A percentile compares a stretch with the other conserved stretches of the same genome.
Conservation (phyloP, 768 basidiomycete species). For the Agaricus subrufescens region DNA sequence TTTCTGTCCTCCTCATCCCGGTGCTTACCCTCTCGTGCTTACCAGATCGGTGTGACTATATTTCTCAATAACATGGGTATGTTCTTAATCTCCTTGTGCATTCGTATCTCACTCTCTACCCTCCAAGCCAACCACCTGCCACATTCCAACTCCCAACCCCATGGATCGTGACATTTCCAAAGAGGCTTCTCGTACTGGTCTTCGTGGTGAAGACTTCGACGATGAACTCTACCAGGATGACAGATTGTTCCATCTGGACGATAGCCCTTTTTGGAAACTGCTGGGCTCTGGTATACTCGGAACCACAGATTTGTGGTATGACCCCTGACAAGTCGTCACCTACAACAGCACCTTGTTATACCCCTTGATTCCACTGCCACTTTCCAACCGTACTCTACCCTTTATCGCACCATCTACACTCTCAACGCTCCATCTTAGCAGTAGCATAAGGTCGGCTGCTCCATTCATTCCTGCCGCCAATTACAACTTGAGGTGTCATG, state of each 20-base stretch:
- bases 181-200: conserved; percentile 58
- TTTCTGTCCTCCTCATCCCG: conserved; percentile 56
- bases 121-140: conserved; percentile 55
- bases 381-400: conserved; percentile 23
- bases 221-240: conserved; percentile 74
- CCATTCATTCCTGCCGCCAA: conserved; percentile 41
- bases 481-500: conserved; percentile 59
- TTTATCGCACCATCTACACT: conserved; percentile 17
- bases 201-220: conserved; percentile 64
- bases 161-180: conserved; percentile 72
- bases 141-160: conserved; percentile 52
- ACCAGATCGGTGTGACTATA: conserved; percentile 39
- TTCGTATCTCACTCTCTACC: background rate
- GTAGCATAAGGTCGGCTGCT: conserved; percentile 32
- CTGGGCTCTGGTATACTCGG: conserved; percentile 66
- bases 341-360: conserved; percentile 62
- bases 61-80: conserved; percentile 52
- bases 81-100: conserved; percentile 7
- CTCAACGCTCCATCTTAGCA: background rate
- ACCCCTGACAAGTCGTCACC: conserved; percentile 63
- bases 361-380: conserved; percentile 50
- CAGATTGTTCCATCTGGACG: conserved; percentile 57
- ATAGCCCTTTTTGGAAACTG: conserved; percentile 74
- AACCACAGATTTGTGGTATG: conserved; percentile 72
- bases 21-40: too few relatives aligned